Base-by-base conservation (phyloP, 768 basidiomycete genomes). In the Chlorophyllum brunneum region DNA sequence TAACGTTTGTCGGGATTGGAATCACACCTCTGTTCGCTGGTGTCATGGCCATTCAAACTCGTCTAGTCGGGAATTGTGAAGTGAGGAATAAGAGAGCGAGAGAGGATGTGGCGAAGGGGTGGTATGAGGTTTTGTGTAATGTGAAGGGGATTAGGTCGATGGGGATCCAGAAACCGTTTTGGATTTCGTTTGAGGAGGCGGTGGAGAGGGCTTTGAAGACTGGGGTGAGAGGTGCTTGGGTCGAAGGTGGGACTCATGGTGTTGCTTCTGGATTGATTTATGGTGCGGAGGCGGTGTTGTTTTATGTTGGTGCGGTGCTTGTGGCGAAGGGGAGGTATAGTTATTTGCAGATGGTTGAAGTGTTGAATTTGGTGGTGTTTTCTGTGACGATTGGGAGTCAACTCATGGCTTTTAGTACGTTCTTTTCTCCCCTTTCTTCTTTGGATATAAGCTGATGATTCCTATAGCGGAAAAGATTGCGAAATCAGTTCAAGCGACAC, bases 281-380 rank as follows among this genome's bases (percentile, higher is more conserved):
- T 64, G 76, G 92, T 18, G 84, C 91, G 0, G 90, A 98, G 67
- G 95, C 92, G 0, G 72, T 98, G 15, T 74, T 99, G 45, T 95
- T 97, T 71, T 95, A 88, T 61, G 85, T 93, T 45, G 91, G 93
- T 37, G 89, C 92, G 0, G 71, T 91, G n/a, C 78, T 98, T 55
- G 82, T 98, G 49, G 78, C 83, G 3, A 74, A 77, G 1, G 93
- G 91, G 7, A 83, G 80, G 18, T 95, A 95, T 67, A 81, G 82
- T 7, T 98, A 95, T 65, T 77, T 88, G 54, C 84, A 85, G 61
- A 91, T 97, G 88, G 80, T 95, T 27, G 82, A 95, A 67, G 88
- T 91, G 22, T 82, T 95, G 61, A 86, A 95, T 50, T 76, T 98
- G 36, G 88, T 98, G 45, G 84, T 97, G 13, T 98, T 98, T 72